These are phyloP conservation scores for Chlorella sp. DNA, from an alignment of 139 green algal genomes.

Conservation along the genomic window DNA sequence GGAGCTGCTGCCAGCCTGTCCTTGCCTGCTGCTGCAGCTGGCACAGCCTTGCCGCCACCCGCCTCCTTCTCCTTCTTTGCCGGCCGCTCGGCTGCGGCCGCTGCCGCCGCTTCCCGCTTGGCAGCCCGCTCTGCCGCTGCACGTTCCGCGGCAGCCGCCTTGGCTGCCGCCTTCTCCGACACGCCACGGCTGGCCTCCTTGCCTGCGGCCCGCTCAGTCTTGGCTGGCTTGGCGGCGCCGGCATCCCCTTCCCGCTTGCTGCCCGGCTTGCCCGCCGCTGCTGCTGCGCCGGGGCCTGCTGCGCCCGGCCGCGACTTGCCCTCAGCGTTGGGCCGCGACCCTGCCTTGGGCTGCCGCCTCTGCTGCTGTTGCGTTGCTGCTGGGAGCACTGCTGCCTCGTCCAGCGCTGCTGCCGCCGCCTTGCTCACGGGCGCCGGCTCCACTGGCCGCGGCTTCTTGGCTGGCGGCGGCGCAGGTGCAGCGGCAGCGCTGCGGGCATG, in stretches of 20 bases:
- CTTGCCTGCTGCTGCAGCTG: not conserved
- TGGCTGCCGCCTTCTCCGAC: not conserved
- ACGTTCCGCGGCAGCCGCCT: not conserved
- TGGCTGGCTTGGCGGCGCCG: not conserved
- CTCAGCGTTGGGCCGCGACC: not conserved
- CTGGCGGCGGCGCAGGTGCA: not conserved
- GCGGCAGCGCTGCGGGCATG: not conserved
- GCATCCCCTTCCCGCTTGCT: not conserved
- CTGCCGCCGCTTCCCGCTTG: not conserved
- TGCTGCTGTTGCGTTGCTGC: constrained; percentile 7
- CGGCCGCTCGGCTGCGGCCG: not conserved
- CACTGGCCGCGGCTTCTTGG: not conserved
- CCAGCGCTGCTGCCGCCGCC: not conserved
- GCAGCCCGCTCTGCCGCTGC: not conserved
- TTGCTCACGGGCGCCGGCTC: not conserved
- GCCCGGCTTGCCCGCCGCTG: constrained; percentile 14
- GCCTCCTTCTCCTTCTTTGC: constrained; percentile 14
- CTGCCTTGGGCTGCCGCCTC: not conserved
- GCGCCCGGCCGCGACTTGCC: not conserved
- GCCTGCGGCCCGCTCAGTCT: not conserved
- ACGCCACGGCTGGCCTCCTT: not conserved
- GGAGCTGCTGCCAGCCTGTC: not conserved
- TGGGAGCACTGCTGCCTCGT: not conserved
- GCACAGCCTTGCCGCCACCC: not conserved
- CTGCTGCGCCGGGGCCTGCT: not conserved